Evolutionary conservation across 495 filamentous ascomycete species (phyloP).

Genomic region (Aspergillus egyptiacus): DNA sequence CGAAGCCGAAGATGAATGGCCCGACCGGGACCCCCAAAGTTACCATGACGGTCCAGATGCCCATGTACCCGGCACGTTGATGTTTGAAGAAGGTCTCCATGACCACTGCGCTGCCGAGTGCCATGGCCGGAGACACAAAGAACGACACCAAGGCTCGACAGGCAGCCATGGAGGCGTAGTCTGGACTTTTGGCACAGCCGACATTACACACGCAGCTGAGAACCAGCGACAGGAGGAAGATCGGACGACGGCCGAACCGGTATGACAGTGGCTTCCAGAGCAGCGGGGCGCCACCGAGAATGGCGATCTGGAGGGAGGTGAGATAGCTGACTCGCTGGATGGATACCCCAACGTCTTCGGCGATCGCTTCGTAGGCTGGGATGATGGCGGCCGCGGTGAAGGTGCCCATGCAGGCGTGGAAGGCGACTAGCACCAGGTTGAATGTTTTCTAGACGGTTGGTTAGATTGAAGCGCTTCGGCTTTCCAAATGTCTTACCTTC

Average conservation of each 20-base stretch:
- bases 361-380: conserved; percentile 45
- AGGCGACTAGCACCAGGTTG: conserved; percentile 48
- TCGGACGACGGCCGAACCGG: conserved; percentile 47
- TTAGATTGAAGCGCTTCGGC: background rate
- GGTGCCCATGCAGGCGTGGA: conserved; percentile 52
- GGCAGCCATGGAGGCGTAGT: conserved; percentile 37
- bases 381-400: conserved; percentile 50
- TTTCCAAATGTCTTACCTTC: conserved; percentile 32
- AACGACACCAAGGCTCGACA: conserved; percentile 24
- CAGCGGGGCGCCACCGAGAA: conserved; percentile 46
- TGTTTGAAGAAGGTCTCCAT: conserved; percentile 42
- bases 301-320: conserved; percentile 45
- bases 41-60: conserved; percentile 43
- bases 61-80: conserved; percentile 40
- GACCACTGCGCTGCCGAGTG: conserved; percentile 44
- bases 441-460: conserved; percentile 42
- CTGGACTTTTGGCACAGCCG: conserved; percentile 39
- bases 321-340: conserved; percentile 47
- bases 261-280: conserved; percentile 51
- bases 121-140: conserved; percentile 20
- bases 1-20: conserved; percentile 46
- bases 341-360: conserved; percentile 39
- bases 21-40: conserved; percentile 40
- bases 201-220: conserved; percentile 43
- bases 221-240: conserved; percentile 45